These are phyloP conservation scores for Spencermartinsiella ligniputridi DNA, from an alignment of 1,139 yeast genomes.

Conservation along the genomic window DNA sequence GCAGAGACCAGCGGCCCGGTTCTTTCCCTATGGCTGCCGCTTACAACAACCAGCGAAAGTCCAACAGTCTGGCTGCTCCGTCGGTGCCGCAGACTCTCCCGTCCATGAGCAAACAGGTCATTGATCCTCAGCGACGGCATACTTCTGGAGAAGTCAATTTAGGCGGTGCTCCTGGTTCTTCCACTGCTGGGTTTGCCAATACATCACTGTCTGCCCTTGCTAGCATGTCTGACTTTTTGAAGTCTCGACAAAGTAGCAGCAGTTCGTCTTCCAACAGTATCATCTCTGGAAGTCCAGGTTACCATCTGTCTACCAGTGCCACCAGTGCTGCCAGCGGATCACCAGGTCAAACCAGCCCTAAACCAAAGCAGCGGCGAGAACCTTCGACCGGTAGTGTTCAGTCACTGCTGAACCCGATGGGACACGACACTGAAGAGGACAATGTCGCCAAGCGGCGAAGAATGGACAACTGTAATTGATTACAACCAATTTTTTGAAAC, in stretches of 20 bases:
- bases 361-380: not conserved
- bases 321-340: slow-evolving; percentile 1
- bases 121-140: slow-evolving; percentile 20
- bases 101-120: not conserved
- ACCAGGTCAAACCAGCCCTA: not conserved
- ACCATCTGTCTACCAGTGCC: not conserved
- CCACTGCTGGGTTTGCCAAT: not conserved
- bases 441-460: slow-evolving; percentile 10
- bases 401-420: slow-evolving; percentile 23
- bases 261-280: not conserved
- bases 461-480: not conserved
- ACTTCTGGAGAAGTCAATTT: slow-evolving; percentile 24
- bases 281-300: not conserved
- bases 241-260: slow-evolving; percentile 5
- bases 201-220: not conserved
- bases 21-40: slow-evolving; percentile 25
- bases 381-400: slow-evolving; percentile 18
- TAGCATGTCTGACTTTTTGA: not conserved
- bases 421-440: slow-evolving; percentile 11
- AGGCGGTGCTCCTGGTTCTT: not conserved
- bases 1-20: slow-evolving; percentile 30
- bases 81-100: slow-evolving; percentile 1
- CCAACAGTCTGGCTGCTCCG: slow-evolving; percentile 2
- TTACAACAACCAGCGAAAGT: slow-evolving; percentile 1
- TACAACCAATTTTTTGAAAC: not conserved